phyloP scores from a whole-genome alignment of 371 early-diverging fungal species.

The Catenaria anguillulae region DNA sequence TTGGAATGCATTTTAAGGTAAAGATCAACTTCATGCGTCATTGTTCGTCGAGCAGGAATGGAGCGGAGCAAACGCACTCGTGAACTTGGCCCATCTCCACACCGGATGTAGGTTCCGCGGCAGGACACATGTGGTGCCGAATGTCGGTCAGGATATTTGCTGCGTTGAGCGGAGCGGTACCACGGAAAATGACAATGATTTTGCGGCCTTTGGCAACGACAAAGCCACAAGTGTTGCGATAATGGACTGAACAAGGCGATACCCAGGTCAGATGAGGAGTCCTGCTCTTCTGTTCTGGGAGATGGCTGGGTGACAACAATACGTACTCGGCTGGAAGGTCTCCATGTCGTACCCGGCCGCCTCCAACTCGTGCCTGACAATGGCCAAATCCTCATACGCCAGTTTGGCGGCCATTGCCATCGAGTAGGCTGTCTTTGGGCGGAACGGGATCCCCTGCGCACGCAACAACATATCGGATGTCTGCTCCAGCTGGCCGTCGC shows the following conservation, averaged over 20 bases:
- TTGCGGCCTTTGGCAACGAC: constrained; percentile 3
- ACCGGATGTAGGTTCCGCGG: not conserved
- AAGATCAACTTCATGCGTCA: too few relatives aligned
- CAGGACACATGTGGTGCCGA: not conserved
- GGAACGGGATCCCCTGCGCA: not conserved
- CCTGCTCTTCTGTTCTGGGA: too few relatives aligned
- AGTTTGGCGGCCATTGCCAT: not conserved
- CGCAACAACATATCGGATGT: not conserved
- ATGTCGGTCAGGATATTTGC: constrained; percentile 4
- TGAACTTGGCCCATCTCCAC: not conserved
- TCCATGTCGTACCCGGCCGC: constrained; percentile 4
- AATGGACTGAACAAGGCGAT: too few relatives aligned
- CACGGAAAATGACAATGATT: constrained; percentile 6
- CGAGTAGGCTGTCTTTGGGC: constrained; percentile 5
- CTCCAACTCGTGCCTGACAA: not conserved
- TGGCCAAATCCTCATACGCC: not conserved
- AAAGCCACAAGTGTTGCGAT: constrained; percentile 1
- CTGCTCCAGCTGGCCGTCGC: not conserved
- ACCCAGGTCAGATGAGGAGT: not conserved
- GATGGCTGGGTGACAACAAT: not conserved
- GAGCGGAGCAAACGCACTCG: not conserved
- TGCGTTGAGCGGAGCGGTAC: constrained; percentile 1
- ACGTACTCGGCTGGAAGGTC: not conserved
- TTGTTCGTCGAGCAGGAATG: too few relatives aligned
- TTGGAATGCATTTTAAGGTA: too few relatives aligned